These are phyloP conservation scores for Termitomyces sp. DNA, from an alignment of 768 basidiomycete species.

Conservation along the genomic window DNA sequence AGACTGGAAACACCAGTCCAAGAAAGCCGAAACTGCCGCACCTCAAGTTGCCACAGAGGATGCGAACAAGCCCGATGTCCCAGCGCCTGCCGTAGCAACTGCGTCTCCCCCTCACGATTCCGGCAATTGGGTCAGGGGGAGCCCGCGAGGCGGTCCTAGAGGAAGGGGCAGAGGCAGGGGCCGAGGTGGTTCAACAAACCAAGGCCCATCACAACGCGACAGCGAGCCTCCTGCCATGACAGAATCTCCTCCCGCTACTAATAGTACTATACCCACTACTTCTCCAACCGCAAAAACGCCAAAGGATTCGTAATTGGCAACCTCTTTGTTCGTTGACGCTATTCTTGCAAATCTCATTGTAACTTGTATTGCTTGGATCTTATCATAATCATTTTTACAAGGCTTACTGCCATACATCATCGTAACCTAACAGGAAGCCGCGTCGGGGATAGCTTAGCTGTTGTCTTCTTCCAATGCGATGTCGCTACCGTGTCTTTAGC, in stretches of 20 bases:
- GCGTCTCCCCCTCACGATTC: slow-evolving; percentile 9
- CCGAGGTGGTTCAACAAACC: slow-evolving; percentile 22
- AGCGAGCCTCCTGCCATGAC: background rate
- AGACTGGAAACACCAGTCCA: slow-evolving; percentile 26
- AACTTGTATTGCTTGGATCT: slow-evolving; percentile 9
- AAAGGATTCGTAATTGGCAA: slow-evolving; percentile 4
- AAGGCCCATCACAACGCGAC: slow-evolving; percentile 1
- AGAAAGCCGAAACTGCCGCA: slow-evolving; percentile 11
- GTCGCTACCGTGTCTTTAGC: background rate
- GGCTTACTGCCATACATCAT: background rate
- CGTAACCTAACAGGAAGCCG: slow-evolving; percentile 8
- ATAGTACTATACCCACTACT: slow-evolving; percentile 2
- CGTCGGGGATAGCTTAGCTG: slow-evolving; percentile 2
- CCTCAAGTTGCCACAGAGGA: slow-evolving; percentile 5
- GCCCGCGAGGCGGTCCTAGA: slow-evolving; percentile 22
- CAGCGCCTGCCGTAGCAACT: background rate
- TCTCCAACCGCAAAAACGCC: slow-evolving; percentile 2
- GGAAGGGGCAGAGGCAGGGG: slow-evolving; percentile 31
- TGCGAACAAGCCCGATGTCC: slow-evolving; percentile 4
- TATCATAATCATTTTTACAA: slow-evolving; percentile 1
- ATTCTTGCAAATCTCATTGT: background rate
- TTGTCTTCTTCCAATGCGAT: background rate
- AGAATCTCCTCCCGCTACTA: background rate
- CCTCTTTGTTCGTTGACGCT: background rate
- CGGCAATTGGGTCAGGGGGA: slow-evolving; percentile 27